Evolutionary conservation across 305 asterid species (phyloP).

Genomic region (Ajuga reptans): DNA sequence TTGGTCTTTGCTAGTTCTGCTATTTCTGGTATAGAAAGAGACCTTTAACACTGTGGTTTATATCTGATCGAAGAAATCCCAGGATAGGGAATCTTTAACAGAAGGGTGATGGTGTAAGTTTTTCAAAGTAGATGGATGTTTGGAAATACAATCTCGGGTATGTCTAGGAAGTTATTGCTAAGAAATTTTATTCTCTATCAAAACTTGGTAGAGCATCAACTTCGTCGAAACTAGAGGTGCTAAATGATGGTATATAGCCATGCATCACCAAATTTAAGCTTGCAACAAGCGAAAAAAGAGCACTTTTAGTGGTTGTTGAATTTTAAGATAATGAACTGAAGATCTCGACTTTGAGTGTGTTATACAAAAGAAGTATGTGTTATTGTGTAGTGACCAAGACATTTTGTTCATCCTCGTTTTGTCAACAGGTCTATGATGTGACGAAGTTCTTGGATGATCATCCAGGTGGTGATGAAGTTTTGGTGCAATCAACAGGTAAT

Average conservation of each 20-base stretch:
- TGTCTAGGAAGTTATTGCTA: background rate
- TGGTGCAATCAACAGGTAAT: conserved; percentile 67
- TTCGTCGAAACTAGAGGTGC: background rate
- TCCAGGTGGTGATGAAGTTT: conserved; percentile 87
- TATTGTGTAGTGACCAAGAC: background rate
- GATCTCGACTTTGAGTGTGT: background rate
- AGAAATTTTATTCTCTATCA: background rate
- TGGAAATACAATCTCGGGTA: background rate
- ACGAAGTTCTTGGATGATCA: conserved; percentile 81
- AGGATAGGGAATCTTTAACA: background rate
- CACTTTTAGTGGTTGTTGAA: background rate
- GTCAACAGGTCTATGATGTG: conserved; percentile 69
- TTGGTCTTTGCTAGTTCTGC: too few species aligned
- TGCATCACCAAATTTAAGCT: background rate
- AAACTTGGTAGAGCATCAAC: background rate
- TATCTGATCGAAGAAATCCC: background rate
- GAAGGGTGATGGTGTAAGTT: background rate
- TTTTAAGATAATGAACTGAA: background rate
- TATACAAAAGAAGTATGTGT: background rate
- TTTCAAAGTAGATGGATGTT: background rate
- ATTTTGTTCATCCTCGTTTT: background rate
- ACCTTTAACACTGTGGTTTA: background rate
- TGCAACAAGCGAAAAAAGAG: background rate
- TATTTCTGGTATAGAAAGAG: background rate
- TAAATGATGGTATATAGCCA: background rate